Conservation (phyloP, 2,329 filamentous ascomycete species). For the Cercospora sp. region DNA sequence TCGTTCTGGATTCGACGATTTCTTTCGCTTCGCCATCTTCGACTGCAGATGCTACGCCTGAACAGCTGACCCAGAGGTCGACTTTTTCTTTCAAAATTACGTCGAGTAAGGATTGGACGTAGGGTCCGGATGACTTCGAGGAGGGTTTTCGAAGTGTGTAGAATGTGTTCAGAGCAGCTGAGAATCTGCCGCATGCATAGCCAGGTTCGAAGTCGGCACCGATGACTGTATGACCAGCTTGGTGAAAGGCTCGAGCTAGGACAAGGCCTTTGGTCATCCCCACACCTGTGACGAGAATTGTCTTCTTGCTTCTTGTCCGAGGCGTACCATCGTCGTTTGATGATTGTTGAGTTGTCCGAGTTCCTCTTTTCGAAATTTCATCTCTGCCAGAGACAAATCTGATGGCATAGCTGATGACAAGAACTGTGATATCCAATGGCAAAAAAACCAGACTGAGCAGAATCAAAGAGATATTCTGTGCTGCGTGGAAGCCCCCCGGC, state of each 20-base stretch:
- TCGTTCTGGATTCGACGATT: conserved; percentile 57
- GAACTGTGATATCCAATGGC: conserved; percentile 52
- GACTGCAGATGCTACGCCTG: conserved; percentile 63
- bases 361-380: not conserved
- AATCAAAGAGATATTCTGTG: conserved; percentile 53
- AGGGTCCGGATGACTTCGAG: conserved; percentile 43
- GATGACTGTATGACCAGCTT: conserved; percentile 66
- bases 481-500: conserved; percentile 43
- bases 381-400: not conserved
- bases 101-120: conserved; percentile 58
- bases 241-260: conserved; percentile 64
- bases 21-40: conserved; percentile 68
- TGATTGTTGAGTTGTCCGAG: not conserved
- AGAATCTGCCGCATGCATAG: conserved; percentile 56
- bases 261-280: conserved; percentile 70
- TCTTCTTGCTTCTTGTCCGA: conserved; percentile 43
- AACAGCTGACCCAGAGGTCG: conserved; percentile 73
- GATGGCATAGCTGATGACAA: conserved; percentile 39
- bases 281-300: conserved; percentile 69
- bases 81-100: conserved; percentile 62
- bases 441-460: conserved; percentile 47
- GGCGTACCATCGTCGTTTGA: not conserved
- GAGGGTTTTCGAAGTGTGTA: conserved; percentile 48
- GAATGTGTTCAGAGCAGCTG: conserved; percentile 57
- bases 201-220: conserved; percentile 62